Base-by-base conservation (phyloP, 768 basidiomycete genomes). In the Boletus eberwhitei region DNA sequence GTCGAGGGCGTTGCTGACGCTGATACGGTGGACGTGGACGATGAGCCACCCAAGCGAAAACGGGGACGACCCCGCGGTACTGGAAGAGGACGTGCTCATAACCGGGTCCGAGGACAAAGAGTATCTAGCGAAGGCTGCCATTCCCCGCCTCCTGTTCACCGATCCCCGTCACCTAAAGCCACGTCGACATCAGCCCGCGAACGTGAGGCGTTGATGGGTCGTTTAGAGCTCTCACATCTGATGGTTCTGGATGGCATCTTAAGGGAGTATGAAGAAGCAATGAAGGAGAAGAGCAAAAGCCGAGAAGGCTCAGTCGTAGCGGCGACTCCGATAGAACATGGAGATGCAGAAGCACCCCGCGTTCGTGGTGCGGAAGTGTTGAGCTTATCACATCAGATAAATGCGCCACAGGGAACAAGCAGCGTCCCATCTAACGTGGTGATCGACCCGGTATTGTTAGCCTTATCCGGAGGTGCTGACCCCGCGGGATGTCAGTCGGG, bases 171-270 rank as follows among this genome's bases (percentile, higher is more conserved):
- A 6, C 29, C 21, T 7, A 32, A 37, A 19, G 14, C 22, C 1
- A 24, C 36, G 8, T 26, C 45, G 2, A 36, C 19, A 29, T 32
- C 39, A 26, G n/a, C 40, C 2, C 48, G 36, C 3, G 31, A 44
- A 29, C 61, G 59, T 1, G 72, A 73, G 43, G 72, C 67, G 39
- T 39, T 65, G 52, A 62, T 75, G 50, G 50, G 46, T 26, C 47
- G 44, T n/a, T 52, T 80, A 37, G 72, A 69, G 22, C 48, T 48
- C 1, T 48, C 59, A 0, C 71, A 71, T 42, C 57, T 80, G 3
- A 41, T 59, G 37, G 72, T 67, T 13, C 55, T 80, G 38, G 74
- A 79, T 35, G 50, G 57, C 17, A 62, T 79, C 6, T 41, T 77
- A 29, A 61, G 71, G 26, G 71, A 70, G 3, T 61, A 52, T 3